Conservation (phyloP, 371 early-diverging fungal genomes). For the Mucor saturninus region DNA sequence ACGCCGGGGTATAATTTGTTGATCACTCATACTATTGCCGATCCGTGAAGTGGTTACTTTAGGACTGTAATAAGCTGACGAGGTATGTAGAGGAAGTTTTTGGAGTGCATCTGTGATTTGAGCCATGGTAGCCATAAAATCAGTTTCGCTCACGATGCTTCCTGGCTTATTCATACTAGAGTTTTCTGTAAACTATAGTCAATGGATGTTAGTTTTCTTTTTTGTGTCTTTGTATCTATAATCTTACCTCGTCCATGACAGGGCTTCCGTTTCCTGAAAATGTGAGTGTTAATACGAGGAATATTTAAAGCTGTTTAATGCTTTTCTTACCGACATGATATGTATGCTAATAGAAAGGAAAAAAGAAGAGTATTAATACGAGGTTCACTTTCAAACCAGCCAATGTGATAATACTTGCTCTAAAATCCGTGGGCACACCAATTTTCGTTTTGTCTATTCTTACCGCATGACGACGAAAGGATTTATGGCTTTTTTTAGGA, state of each 20-base stretch:
- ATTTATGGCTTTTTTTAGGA: conserved; percentile 20
- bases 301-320: not conserved
- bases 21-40: conserved; percentile 2
- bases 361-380: not conserved
- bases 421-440: conserved; percentile 41
- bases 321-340: conserved; percentile 42
- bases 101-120: conserved; percentile 30
- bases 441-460: conserved; percentile 36
- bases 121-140: conserved; percentile 26
- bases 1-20: conserved; percentile 8
- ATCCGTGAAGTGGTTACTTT: not conserved
- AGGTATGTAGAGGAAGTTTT: conserved; percentile 13
- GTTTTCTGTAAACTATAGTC: conserved; percentile 1
- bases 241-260: conserved; percentile 18
- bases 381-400: not conserved
- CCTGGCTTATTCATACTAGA: not conserved
- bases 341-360: conserved; percentile 27
- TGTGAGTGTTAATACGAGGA: not conserved
- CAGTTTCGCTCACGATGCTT: conserved; percentile 9
- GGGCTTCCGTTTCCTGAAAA: conserved; percentile 16
- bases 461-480: conserved; percentile 19
- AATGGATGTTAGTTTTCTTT: not conserved
- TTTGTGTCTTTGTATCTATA: not conserved
- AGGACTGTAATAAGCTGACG: not conserved
- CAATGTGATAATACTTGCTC: conserved; percentile 24